Base-by-base conservation (phyloP, 805 yeast genomes). In the Myxozyma neglecta region DNA sequence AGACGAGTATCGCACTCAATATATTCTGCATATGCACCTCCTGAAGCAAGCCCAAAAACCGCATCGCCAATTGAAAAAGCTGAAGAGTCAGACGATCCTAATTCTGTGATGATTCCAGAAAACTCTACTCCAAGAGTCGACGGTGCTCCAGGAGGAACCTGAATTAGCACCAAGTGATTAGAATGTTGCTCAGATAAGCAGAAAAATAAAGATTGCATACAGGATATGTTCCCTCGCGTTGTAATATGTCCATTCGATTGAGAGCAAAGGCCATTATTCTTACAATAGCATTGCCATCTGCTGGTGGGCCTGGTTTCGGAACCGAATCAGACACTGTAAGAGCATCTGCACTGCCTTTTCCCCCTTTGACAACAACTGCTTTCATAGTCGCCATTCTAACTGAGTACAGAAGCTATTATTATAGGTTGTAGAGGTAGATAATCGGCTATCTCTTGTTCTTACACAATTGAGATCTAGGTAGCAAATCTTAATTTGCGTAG, bases 11-110 rank as follows among this genome's bases (percentile, higher is more conserved):
- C 64, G 48, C 75, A 72, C 1, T 66, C 70, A 14, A 75, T 71
- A 48, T 67, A 71, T 64, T 75, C 75, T 7, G 78, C 77, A 56
- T 74, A 75, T 3, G 79, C 74, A 6, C 80, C 80, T 10, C 78
- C 77, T 5, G 65, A 60, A 1, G 67, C 72, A 20, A 75, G 66
- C 1, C 80, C 80, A 59, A 73, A 72, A 20, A 76, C 80, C 11
- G 64, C 57, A 44, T 76, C 77, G 8, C 77, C 78, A 3, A 66
- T 69, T 10, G 51, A 42, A 16, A 61, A 54, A 18, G 43, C 13
- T 7, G 53, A 9, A 18, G 74, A 65, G 6, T 61, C 61, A 8
- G 79, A 79, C 9, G 76, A 36, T 6, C 59, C 56, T 29, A 61
- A 34, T 0, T 42, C 32, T 3, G 18, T 50, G 37, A 76, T 62